Conservation (phyloP, 2,329 filamentous ascomycete species). For the Diaporthe eres region DNA sequence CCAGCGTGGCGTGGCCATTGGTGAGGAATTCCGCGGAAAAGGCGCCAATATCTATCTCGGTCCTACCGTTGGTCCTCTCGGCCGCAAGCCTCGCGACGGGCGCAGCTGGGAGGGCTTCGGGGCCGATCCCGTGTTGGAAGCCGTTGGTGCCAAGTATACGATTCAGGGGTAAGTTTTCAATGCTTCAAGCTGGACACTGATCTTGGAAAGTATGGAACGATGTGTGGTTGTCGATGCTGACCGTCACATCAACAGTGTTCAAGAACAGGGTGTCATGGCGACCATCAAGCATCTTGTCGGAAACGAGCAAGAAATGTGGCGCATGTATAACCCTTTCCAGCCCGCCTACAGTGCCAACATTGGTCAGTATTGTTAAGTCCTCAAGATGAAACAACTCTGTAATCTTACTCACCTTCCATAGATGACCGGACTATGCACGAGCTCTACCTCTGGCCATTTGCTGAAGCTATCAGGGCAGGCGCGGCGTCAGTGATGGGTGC, state of each 20-base stretch:
- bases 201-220: neutral
- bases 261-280: slow-evolving; percentile 85
- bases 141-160: slow-evolving; percentile 78
- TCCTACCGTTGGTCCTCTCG: slow-evolving; percentile 78
- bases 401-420: slow-evolving; percentile 34
- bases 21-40: slow-evolving; percentile 80
- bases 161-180: slow-evolving; percentile 70
- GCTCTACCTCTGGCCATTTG: slow-evolving; percentile 84
- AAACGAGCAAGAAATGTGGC: slow-evolving; percentile 79
- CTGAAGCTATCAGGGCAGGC: slow-evolving; percentile 77
- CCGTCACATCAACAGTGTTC: slow-evolving; percentile 63
- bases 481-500: slow-evolving; percentile 76
- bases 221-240: slow-evolving; percentile 8
- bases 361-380: slow-evolving; percentile 59
- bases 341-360: slow-evolving; percentile 70
- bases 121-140: slow-evolving; percentile 78
- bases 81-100: slow-evolving; percentile 79
- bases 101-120: slow-evolving; percentile 85
- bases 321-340: slow-evolving; percentile 68
- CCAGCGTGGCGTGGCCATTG: slow-evolving; percentile 76
- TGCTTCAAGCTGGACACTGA: too few relatives aligned
- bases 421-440: slow-evolving; percentile 84
- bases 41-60: slow-evolving; percentile 80
- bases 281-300: slow-evolving; percentile 83
- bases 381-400: slow-evolving; percentile 62